These are phyloP conservation scores for Alloteropsis angusta DNA, from an alignment of 202 grass and related monocot genomes.

Conservation along the genomic window DNA sequence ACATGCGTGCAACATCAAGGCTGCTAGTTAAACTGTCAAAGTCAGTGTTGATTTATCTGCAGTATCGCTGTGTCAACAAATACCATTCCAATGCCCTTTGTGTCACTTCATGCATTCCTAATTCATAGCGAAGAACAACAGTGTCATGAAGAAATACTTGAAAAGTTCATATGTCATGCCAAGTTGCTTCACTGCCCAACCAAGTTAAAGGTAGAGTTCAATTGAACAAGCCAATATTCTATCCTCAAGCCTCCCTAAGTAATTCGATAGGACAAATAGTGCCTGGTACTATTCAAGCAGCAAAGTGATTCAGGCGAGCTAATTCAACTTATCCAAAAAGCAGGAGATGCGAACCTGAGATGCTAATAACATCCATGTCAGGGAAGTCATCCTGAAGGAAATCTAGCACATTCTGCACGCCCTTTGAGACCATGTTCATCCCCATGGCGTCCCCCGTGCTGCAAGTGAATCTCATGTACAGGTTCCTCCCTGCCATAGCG, in stretches of 20 bases:
- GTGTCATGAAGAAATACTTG: neutral
- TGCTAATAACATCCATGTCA: constrained; percentile 91
- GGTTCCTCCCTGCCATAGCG: constrained; percentile 71
- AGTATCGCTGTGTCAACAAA: neutral
- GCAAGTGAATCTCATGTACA: constrained; percentile 89
- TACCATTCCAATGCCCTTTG: neutral
- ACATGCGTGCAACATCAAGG: neutral
- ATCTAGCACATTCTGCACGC: constrained; percentile 86
- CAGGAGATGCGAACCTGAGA: constrained; percentile 48
- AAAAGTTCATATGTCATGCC: neutral
- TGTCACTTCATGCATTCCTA: neutral
- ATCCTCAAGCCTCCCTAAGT: neutral
- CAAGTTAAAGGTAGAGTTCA: neutral
- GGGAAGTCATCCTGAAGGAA: constrained; percentile 72
- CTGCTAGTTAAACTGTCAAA: constrained; percentile 1
- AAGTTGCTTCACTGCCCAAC: constrained; percentile 4
- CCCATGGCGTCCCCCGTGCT: constrained; percentile 96
- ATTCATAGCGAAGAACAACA: neutral
- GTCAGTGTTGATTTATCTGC: neutral
- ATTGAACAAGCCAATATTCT: neutral
- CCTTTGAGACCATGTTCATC: constrained; percentile 99
- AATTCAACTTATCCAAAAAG: neutral
- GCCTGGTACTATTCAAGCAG: neutral
- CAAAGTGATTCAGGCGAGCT: neutral
- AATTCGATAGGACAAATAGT: neutral